phyloP scores from a whole-genome alignment of 345 rosid species.

The Populus simonii region DNA sequence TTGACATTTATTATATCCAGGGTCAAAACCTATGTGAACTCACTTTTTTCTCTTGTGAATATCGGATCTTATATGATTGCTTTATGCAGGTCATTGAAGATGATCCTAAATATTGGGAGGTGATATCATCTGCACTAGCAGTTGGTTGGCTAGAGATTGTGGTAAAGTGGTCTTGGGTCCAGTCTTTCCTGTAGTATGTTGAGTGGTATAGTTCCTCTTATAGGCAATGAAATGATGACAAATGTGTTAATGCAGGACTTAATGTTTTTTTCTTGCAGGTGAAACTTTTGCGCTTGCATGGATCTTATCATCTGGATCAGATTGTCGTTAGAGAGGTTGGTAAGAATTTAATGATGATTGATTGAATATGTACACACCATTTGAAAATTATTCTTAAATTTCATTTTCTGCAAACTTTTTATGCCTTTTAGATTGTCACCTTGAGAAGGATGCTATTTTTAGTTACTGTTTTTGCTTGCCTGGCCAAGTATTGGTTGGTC shows the following conservation, averaged over 20 bases:
- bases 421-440: not conserved
- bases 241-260: not conserved
- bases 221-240: not conserved
- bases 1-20: not conserved
- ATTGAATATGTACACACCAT: not conserved
- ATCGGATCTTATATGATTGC: not conserved
- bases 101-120: conserved; percentile 79
- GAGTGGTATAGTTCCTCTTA: not conserved
- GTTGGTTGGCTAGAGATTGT: conserved; percentile 94
- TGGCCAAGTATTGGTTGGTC: not conserved
- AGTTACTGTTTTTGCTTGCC: not conserved
- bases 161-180: conserved; percentile 39
- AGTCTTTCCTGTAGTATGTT: conserved; percentile 1
- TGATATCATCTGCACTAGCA: conserved; percentile 68
- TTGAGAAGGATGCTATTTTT: not conserved
- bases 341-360: conserved; percentile 4
- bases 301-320: conserved; percentile 91
- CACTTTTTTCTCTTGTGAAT: not conserved
- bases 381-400: not conserved
- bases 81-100: conserved; percentile 69
- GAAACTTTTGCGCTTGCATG: conserved; percentile 78
- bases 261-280: conserved; percentile 48
- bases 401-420: not conserved
- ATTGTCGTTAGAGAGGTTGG: conserved; percentile 82
- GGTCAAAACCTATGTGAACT: not conserved